These are phyloP conservation scores for Cystoisospora suis DNA, from an alignment of 169 alveolate species.

Conservation along the genomic window DNA sequence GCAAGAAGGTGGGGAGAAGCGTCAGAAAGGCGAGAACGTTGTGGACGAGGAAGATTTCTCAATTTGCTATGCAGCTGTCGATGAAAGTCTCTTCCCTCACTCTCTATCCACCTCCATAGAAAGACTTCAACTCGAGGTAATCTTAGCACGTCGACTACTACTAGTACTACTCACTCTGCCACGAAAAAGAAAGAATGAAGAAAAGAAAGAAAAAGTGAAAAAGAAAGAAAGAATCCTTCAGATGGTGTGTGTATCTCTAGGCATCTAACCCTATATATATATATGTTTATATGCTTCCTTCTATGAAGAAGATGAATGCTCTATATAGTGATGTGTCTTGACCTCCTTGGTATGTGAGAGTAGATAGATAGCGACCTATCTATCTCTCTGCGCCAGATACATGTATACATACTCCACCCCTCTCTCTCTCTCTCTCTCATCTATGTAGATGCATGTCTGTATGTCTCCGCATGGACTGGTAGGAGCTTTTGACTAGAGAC, in stretches of 20 bases:
- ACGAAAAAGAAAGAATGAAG: background rate
- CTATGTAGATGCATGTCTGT: background rate
- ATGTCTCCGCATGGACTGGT: background rate
- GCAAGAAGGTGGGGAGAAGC: background rate
- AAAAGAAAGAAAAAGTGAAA: background rate
- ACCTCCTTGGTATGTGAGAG: too few relatives aligned
- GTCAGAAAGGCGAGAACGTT: background rate
- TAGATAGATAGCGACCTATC: too few relatives aligned
- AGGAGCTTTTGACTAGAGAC: too few relatives aligned
- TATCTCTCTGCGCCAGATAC: too few relatives aligned
- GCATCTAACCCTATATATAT: background rate
- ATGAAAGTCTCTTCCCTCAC: background rate
- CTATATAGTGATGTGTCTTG: too few relatives aligned
- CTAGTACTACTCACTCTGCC: background rate
- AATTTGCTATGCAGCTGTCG: background rate
- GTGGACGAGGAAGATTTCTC: background rate
- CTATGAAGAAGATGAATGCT: too few relatives aligned
- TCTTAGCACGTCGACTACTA: background rate
- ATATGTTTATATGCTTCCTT: background rate
- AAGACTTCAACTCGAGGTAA: constrained; percentile 6
- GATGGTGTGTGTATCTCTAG: background rate
- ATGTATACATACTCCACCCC: too few relatives aligned
- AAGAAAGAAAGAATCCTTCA: background rate
- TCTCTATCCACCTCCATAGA: background rate
- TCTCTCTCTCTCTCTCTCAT: too few relatives aligned